These are phyloP conservation scores for Papiliotrema laurentii DNA, from an alignment of 1,284 basidiomycete species.

Conservation along the genomic window DNA sequence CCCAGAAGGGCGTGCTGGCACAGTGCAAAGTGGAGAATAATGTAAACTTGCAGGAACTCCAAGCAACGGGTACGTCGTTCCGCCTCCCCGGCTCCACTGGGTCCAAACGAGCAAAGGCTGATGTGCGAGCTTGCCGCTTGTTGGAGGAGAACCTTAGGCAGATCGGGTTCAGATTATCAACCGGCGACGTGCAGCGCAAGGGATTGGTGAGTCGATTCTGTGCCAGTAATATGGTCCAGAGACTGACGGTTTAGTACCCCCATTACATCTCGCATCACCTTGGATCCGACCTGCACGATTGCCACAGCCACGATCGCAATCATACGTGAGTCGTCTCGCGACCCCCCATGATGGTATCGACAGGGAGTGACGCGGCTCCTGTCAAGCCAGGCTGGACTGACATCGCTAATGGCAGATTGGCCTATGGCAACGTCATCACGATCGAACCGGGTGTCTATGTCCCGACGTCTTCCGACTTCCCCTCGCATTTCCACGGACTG, in stretches of 20 bases:
- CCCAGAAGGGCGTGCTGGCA: constrained; percentile 52
- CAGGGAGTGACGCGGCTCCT: neutral
- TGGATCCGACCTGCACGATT: constrained; percentile 54
- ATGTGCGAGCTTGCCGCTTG: constrained; percentile 56
- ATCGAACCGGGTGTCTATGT: constrained; percentile 62
- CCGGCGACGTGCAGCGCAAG: constrained; percentile 67
- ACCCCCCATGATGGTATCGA: neutral
- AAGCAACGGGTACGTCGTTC: constrained; percentile 56
- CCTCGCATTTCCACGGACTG: constrained; percentile 78
- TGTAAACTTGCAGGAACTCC: constrained; percentile 69
- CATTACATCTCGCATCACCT: constrained; percentile 63
- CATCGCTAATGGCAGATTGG: constrained; percentile 50
- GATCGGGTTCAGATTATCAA: constrained; percentile 68
- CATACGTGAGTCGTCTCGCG: constrained; percentile 31
- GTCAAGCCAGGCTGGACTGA: too few relatives aligned
- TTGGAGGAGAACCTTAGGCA: constrained; percentile 70
- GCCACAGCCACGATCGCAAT: constrained; percentile 44
- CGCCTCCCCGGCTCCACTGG: neutral
- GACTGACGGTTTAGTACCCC: constrained; percentile 56
- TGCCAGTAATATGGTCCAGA: neutral
- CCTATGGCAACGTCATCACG: constrained; percentile 80
- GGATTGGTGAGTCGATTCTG: constrained; percentile 56
- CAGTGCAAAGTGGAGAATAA: constrained; percentile 53
- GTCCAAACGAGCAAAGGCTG: too few relatives aligned
- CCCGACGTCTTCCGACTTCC: constrained; percentile 69